Evolutionary conservation across 345 rosid genomes (phyloP).

Genomic region (Noccaea caerulescens): DNA sequence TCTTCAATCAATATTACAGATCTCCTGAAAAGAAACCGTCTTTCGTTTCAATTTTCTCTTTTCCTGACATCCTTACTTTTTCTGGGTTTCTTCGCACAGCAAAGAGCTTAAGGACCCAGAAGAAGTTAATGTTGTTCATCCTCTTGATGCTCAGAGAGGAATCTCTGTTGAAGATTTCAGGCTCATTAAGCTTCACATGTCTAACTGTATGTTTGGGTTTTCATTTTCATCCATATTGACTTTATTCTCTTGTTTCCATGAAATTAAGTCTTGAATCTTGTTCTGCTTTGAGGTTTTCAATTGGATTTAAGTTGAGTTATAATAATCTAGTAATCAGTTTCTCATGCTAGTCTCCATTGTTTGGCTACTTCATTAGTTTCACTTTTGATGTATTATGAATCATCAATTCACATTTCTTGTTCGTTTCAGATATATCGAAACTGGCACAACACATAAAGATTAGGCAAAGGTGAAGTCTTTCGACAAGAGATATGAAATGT

Average conservation of each 20-base stretch:
- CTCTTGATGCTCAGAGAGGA: slow-evolving; percentile 77
- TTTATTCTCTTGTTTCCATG: background rate
- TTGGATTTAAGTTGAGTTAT: background rate
- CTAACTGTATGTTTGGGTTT: slow-evolving; percentile 56
- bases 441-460: slow-evolving; percentile 87
- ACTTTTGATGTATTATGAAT: slow-evolving; percentile 13
- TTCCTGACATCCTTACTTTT: background rate
- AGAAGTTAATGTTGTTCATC: slow-evolving; percentile 73
- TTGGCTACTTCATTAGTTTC: background rate
- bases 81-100: slow-evolving; percentile 48
- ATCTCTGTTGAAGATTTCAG: slow-evolving; percentile 84
- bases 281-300: background rate
- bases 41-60: background rate
- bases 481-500: background rate
- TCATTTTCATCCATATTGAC: background rate
- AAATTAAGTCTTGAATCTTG: slow-evolving; percentile 1
- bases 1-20: slow-evolving; percentile 3
- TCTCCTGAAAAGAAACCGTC: background rate
- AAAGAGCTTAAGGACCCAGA: slow-evolving; percentile 89
- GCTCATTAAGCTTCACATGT: slow-evolving; percentile 85
- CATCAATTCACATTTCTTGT: slow-evolving; percentile 27
- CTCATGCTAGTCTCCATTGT: background rate
- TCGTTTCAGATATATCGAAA: slow-evolving; percentile 66
- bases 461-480: slow-evolving; percentile 80
- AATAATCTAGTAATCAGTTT: background rate